These are phyloP conservation scores for Bipolaris victoriae DNA, from an alignment of 2,329 filamentous ascomycete genomes.

Conservation along the genomic window DNA sequence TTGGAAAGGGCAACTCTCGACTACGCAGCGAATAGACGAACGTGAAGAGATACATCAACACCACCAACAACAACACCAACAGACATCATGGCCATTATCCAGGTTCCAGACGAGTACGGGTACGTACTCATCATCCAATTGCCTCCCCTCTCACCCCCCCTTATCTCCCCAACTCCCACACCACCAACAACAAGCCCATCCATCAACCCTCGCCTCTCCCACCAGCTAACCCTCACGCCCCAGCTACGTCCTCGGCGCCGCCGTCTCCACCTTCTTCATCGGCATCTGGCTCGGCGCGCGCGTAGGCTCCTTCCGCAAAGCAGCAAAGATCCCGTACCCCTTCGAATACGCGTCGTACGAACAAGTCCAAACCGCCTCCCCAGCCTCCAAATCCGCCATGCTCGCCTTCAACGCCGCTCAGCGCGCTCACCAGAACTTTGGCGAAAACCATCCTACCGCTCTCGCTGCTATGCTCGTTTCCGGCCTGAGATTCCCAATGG, in stretches of 20 bases:
- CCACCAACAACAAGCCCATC: background rate
- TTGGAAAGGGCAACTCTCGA: too few species aligned
- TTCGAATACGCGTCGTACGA: constrained; percentile 63
- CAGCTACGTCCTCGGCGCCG: constrained; percentile 63
- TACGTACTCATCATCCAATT: constrained; percentile 25
- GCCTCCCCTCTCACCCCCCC: background rate
- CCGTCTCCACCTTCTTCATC: constrained; percentile 62
- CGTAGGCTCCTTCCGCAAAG: constrained; percentile 56
- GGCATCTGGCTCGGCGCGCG: constrained; percentile 58
- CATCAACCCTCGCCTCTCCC: constrained; percentile 18
- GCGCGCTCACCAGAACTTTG: constrained; percentile 61
- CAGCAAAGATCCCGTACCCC: constrained; percentile 63
- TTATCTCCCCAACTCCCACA: background rate
- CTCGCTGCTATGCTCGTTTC: constrained; percentile 60
- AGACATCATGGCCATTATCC: constrained; percentile 32
- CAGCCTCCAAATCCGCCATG: constrained; percentile 51
- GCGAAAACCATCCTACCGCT: constrained; percentile 62
- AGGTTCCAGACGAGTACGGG: constrained; percentile 40
- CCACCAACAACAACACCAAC: background rate
- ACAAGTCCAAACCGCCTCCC: constrained; percentile 54
- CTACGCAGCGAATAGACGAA: too few species aligned
- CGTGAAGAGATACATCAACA: background rate
- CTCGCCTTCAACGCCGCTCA: constrained; percentile 54
- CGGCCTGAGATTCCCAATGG: constrained; percentile 60
- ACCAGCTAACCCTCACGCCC: background rate